Evolutionary conservation across 2,329 filamentous ascomycete genomes (phyloP), one percentile per base, ranked within the genome.

Genomic region (Arachnomyces sp.): DNA sequence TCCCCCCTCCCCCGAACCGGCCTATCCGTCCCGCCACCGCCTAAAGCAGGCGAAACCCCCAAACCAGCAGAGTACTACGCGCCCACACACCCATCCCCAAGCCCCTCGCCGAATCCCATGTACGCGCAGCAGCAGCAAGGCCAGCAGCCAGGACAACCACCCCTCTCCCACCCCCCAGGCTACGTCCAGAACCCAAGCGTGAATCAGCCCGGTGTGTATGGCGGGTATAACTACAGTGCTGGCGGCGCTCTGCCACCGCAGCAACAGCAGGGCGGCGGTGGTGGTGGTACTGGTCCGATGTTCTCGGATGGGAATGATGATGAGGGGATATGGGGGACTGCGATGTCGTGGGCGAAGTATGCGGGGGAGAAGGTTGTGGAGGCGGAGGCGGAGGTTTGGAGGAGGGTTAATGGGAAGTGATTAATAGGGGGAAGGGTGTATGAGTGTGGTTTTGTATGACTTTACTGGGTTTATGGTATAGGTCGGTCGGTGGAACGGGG

Each of bases 241-340:
- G n/a, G n/a, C n/a, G n/a, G n/a, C n/a, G n/a, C 7, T 15, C 32
- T 35, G 28, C 13, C 33, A 36, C n/a, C 21, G 16, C 14, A 25
- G 31, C 11, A 17, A 33, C 21, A 25, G 21, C 28, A 12, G 31
- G 7, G 51, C n/a, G 12, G 50, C 18, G 39, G 16, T 89, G 18
- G 77, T 84, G 59, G 73, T 80, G 49, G 73, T 84, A 44, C 74
- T 75, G 44, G 74, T 73, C 40, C 85, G 84, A 31, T 84, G 88
- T 59, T 68, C 1, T 74, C 71, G 49, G 60, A 55, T n/a, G 62
- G 66, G 6, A 55, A 59, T 38, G 52, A 45, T 1, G 48, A 51
- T 16, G 53, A 54, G 14, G 50, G 50, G 31, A 52, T 57, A 44
- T 50, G 54, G 49, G 45, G 53, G 32, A 47, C 47, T 3, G 51